phyloP scores from a whole-genome alignment of 352 stramenopile species.

The Pythium oligandrum region DNA sequence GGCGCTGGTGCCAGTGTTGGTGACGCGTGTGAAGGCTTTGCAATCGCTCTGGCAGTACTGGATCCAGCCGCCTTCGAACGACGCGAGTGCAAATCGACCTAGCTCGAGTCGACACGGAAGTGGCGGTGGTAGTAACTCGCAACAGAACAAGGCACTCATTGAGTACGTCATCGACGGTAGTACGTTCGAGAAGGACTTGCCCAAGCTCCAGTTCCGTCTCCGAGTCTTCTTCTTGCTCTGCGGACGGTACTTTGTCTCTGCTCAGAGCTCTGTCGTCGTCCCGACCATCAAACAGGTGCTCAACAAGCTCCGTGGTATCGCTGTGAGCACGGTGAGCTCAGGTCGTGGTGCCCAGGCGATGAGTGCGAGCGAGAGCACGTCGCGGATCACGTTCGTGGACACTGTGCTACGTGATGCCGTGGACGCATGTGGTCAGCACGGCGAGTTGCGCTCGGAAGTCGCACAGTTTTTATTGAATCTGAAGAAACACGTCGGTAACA shows the following conservation, averaged over 20 bases:
- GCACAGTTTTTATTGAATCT: constrained; percentile 67
- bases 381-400: constrained; percentile 28
- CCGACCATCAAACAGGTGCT: constrained; percentile 52
- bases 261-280: constrained; percentile 35
- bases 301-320: constrained; percentile 40
- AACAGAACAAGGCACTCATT: constrained; percentile 34
- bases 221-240: constrained; percentile 50
- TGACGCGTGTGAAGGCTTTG: constrained; percentile 32
- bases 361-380: constrained; percentile 14
- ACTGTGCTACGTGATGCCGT: constrained; percentile 45
- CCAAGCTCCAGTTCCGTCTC: constrained; percentile 51
- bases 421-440: constrained; percentile 37
- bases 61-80: constrained; percentile 23
- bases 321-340: constrained; percentile 12
- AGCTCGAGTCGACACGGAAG: not conserved
- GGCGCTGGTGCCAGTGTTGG: constrained; percentile 25
- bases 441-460: constrained; percentile 50
- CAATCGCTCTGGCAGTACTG: constrained; percentile 49
- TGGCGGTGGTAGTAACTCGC: constrained; percentile 1
- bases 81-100: constrained; percentile 2
- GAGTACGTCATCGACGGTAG: constrained; percentile 41
- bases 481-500: constrained; percentile 41
- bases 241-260: constrained; percentile 26
- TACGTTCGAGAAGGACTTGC: constrained; percentile 38
- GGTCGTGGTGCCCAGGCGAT: constrained; percentile 5